phyloP scores from a whole-genome alignment of 1,139 yeast genomes.

The Nakaseomyces delphensis region DNA sequence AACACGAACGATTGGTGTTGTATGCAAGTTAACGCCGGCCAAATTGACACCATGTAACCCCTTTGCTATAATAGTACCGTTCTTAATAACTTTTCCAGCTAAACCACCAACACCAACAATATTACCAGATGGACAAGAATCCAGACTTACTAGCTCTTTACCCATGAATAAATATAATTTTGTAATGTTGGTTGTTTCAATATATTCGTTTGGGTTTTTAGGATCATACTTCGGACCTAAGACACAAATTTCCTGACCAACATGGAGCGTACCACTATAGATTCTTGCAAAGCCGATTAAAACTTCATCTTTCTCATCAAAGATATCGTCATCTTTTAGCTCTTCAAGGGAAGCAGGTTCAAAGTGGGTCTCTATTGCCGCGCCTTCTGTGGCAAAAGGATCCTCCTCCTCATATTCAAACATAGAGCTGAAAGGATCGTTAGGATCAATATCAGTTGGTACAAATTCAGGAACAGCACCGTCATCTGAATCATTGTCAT shows the following conservation, averaged over 20 bases:
- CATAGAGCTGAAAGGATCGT: slow-evolving; percentile 30
- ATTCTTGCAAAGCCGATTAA: slow-evolving; percentile 83
- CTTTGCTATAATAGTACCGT: slow-evolving; percentile 63
- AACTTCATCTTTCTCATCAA: slow-evolving; percentile 47
- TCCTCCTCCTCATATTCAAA: slow-evolving; percentile 32
- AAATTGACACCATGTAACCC: slow-evolving; percentile 53
- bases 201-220: slow-evolving; percentile 49
- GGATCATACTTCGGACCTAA: slow-evolving; percentile 88
- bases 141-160: slow-evolving; percentile 67
- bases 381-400: slow-evolving; percentile 28
- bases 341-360: slow-evolving; percentile 28
- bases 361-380: slow-evolving; percentile 25
- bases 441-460: slow-evolving; percentile 27
- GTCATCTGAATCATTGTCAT: slow-evolving; percentile 11
- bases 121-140: slow-evolving; percentile 86
- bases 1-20: slow-evolving; percentile 85
- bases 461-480: slow-evolving; percentile 19
- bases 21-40: slow-evolving; percentile 55
- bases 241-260: slow-evolving; percentile 67
- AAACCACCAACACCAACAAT: slow-evolving; percentile 92
- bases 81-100: slow-evolving; percentile 72
- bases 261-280: slow-evolving; percentile 70
- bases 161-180: slow-evolving; percentile 87
- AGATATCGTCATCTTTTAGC: slow-evolving; percentile 39
- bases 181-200: slow-evolving; percentile 46